A percentile compares a stretch with the other conserved stretches of the same genome.
Evolutionary conservation across 345 rosid species (phyloP).

Genomic region (Acer campestre): DNA sequence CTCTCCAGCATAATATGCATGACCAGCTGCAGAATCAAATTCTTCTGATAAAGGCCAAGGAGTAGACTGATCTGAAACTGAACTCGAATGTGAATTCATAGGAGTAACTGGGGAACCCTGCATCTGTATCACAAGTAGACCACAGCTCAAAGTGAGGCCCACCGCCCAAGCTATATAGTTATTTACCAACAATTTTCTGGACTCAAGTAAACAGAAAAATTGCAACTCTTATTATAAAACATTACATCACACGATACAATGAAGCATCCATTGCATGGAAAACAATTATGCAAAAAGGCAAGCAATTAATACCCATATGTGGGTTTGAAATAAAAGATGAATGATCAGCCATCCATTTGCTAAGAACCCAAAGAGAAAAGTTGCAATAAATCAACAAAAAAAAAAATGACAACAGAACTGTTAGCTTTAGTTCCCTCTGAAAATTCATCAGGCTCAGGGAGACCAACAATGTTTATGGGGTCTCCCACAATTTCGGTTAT

Average conservation of each 20-base stretch:
- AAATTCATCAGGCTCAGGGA: neutral
- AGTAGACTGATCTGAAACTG: slow-evolving; percentile 62
- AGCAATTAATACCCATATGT: neutral
- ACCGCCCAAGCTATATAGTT: neutral
- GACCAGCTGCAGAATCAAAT: slow-evolving; percentile 57
- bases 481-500: neutral
- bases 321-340: neutral
- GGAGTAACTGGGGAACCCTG: slow-evolving; percentile 82
- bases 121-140: slow-evolving; percentile 38
- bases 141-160: slow-evolving; percentile 17
- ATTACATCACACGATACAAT: neutral
- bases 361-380: neutral
- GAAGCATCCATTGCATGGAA: neutral
- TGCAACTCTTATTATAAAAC: neutral
- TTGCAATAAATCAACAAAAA: neutral
- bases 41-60: slow-evolving; percentile 59
- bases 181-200: neutral
- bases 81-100: slow-evolving; percentile 80
- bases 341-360: neutral
- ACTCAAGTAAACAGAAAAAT: neutral
- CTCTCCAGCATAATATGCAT: slow-evolving; percentile 38
- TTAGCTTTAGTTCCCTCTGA: neutral
- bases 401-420: neutral
- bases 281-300: neutral
- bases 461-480: neutral